Evolutionary conservation across 371 early-diverging fungal species (phyloP), one percentile per base, ranked within the genome.

Genomic region (Modicella reniformis): DNA sequence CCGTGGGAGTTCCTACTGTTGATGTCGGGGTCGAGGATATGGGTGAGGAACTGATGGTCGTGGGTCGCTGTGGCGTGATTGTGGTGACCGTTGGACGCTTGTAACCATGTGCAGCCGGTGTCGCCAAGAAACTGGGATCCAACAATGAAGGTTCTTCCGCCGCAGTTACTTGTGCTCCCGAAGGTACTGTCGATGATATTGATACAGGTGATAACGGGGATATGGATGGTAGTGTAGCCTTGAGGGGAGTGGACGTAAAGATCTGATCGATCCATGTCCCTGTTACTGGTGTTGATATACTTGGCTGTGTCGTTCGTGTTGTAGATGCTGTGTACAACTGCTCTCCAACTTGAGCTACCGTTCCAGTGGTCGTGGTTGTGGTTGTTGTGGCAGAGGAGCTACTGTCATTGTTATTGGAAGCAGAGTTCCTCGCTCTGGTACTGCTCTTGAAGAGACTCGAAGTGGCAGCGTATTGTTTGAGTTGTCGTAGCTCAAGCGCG

Each of bases 31-130:
- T 3, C 19, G 56, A 10, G 33, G 54, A 29, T 17, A 29, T 17
- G 40, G 56, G 28, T 29, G 37, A n/a, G 19, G 0, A 30, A 10
- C 37, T 37, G 6, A 13, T 13, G 37, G 37, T 8, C 37, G 37
- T 37, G 37, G 37, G 37, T 37, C 37, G 37, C 37, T 12, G 59
- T 21, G 68, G 67, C 4, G 55, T 52, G 28, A 54, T 37, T 0
- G 68, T 59, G 5, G 70, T 57, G 34, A 68, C 55, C 7, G 65
- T 69, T 0, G 70, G 59, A 7, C 62, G 37, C 59, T 47, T 56
- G 44, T 75, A 28, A 21, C 75, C 75, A 54, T 75, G 75, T 15
- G 75, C 70, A 21, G 71, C 71, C 21, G 75, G 75, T 0, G 75
- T 63, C 12, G 75, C 67, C 64, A 75, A 51, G 59, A 75, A 75